Conservation (phyloP, 1,139 yeast genomes). For the Pichia sp. region DNA sequence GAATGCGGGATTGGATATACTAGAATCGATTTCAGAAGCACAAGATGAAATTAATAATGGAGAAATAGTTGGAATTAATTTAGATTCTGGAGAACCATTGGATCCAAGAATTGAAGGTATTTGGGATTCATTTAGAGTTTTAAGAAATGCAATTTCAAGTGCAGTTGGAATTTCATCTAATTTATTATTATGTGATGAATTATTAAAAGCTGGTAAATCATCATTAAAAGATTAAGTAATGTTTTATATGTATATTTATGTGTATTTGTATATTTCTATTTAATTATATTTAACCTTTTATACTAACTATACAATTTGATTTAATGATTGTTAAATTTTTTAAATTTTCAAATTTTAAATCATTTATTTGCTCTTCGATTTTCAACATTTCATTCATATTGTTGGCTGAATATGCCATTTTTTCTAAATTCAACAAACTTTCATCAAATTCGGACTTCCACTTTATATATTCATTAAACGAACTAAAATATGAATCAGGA, state of each 20-base stretch:
- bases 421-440: slow-evolving; percentile 16
- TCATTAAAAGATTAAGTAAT: background rate
- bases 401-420: slow-evolving; percentile 13
- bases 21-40: slow-evolving; percentile 82
- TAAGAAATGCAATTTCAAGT: slow-evolving; percentile 85
- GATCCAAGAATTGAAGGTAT: slow-evolving; percentile 93
- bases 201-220: slow-evolving; percentile 92
- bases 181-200: slow-evolving; percentile 87
- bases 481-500: slow-evolving; percentile 15
- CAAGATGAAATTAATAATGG: slow-evolving; percentile 85
- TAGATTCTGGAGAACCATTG: slow-evolving; percentile 89
- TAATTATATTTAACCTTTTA: slow-evolving; percentile 15
- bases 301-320: slow-evolving; percentile 15
- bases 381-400: slow-evolving; percentile 13
- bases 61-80: slow-evolving; percentile 82
- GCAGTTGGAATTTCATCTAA: slow-evolving; percentile 95
- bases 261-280: background rate
- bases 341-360: slow-evolving; percentile 8
- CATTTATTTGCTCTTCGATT: slow-evolving; percentile 12
- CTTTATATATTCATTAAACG: slow-evolving; percentile 20
- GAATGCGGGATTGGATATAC: slow-evolving; percentile 89
- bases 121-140: slow-evolving; percentile 92
- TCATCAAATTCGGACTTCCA: slow-evolving; percentile 20
- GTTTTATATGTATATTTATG: background rate
- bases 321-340: slow-evolving; percentile 8